These are phyloP conservation scores for Dysphania ambrosioides DNA, from an alignment of 148 eudicot genomes.

Conservation along the genomic window DNA sequence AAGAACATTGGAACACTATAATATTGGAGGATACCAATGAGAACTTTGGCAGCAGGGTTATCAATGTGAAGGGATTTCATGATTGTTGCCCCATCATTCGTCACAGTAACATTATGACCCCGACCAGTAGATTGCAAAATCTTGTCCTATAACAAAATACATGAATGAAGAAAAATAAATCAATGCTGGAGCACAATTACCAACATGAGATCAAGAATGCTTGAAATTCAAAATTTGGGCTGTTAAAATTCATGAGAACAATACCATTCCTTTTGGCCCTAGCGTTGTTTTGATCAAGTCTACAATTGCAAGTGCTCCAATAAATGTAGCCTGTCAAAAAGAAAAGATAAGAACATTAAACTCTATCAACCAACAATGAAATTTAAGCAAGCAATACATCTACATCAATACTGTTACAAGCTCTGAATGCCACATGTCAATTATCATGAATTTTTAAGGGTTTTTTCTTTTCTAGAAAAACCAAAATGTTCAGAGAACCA, in stretches of 20 bases:
- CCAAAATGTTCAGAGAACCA: too few relatives aligned
- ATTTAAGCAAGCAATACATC: not conserved
- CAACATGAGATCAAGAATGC: constrained; percentile 7
- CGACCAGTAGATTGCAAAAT: constrained; percentile 95
- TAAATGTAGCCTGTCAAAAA: constrained; percentile 57
- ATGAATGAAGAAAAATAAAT: not conserved
- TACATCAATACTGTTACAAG: not conserved
- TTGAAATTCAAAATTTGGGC: not conserved
- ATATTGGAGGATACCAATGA: constrained; percentile 71
- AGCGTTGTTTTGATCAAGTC: constrained; percentile 95
- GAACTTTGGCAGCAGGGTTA: constrained; percentile 98
- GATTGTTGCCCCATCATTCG: constrained; percentile 98
- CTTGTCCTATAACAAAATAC: constrained; percentile 60
- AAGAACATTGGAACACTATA: not conserved
- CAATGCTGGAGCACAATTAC: not conserved
- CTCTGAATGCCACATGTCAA: not conserved
- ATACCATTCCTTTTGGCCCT: constrained; percentile 99
- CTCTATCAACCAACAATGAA: not conserved
- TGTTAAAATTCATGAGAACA: not conserved
- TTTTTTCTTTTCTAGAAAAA: too few relatives aligned
- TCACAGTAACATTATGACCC: constrained; percentile 84
- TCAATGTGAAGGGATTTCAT: constrained; percentile 94
- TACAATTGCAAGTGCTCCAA: constrained; percentile 88
- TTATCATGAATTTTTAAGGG: too few relatives aligned
- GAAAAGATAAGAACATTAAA: not conserved